Evolutionary conservation across 129 eudicot genomes (phyloP).

Genomic region (Flaveria bidentis): DNA sequence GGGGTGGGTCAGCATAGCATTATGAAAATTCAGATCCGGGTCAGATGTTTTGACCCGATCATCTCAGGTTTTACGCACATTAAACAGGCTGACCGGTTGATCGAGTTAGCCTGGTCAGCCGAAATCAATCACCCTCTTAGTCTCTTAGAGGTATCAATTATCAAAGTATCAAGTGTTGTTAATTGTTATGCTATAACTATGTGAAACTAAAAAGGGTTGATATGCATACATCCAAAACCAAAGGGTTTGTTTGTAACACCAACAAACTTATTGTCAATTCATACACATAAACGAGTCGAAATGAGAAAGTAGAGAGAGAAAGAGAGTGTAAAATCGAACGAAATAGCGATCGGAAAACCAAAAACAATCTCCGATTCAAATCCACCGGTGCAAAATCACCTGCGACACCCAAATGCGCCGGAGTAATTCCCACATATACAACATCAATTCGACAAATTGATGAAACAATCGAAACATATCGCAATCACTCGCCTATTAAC

Average conservation of each 20-base stretch:
- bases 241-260: slow-evolving; percentile 24
- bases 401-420: slow-evolving; percentile 1
- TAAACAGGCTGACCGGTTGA: no score
- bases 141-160: no score
- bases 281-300: slow-evolving; percentile 29
- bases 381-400: slow-evolving; percentile 28
- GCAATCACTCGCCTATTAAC: slow-evolving; percentile 30
- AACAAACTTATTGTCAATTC: slow-evolving; percentile 10
- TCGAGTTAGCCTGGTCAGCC: no score
- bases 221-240: slow-evolving; percentile 7
- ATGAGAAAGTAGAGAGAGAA: slow-evolving; percentile 45
- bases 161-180: no score
- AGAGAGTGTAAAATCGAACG: slow-evolving; percentile 30
- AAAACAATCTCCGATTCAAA: slow-evolving; percentile 49
- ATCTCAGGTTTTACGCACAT: no score
- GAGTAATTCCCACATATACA: slow-evolving; percentile 17
- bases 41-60: no score
- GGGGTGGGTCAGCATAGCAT: no score
- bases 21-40: no score
- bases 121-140: no score
- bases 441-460: slow-evolving; percentile 23
- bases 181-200: neutral
- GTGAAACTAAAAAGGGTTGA: neutral
- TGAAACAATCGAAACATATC: slow-evolving; percentile 27
- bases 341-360: slow-evolving; percentile 57